phyloP scores from a whole-genome alignment of 306 rosid species.

The Quercus mongolica region DNA sequence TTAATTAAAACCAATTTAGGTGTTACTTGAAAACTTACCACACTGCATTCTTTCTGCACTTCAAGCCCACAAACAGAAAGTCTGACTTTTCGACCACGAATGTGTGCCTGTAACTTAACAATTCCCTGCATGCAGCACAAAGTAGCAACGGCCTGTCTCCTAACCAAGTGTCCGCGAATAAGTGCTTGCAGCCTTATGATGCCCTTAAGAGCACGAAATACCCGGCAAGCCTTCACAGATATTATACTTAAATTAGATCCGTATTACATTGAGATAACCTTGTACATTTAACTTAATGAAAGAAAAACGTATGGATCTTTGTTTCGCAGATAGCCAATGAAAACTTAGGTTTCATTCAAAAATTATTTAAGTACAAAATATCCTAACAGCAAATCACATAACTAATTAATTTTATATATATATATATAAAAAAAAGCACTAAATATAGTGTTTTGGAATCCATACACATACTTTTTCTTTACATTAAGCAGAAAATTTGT shows the following conservation, averaged over 20 bases:
- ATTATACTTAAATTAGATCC: constrained; percentile 3
- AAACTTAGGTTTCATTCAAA: background rate
- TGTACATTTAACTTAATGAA: background rate
- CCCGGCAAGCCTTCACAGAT: constrained; percentile 42
- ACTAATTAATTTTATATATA: too few species aligned
- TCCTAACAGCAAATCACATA: background rate
- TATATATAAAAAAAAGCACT: too few species aligned
- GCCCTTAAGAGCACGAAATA: constrained; percentile 34
- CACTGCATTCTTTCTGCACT: constrained; percentile 21
- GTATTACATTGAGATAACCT: background rate
- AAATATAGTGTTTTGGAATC: background rate
- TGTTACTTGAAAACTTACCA: constrained; percentile 28
- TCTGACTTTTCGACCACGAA: constrained; percentile 47
- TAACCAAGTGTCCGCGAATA: constrained; percentile 49
- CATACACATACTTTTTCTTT: background rate
- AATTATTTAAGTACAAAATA: background rate
- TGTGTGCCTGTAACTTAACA: constrained; percentile 42
- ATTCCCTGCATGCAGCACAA: constrained; percentile 48
- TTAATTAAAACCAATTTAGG: constrained; percentile 11
- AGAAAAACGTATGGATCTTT: background rate
- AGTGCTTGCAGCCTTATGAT: constrained; percentile 49
- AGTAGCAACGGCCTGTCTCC: constrained; percentile 61
- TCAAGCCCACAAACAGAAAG: constrained; percentile 38
- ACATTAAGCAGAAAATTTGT: background rate
- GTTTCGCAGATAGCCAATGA: background rate